Conservation (phyloP, 306 rosid genomes). For the Prunus mongolica region DNA sequence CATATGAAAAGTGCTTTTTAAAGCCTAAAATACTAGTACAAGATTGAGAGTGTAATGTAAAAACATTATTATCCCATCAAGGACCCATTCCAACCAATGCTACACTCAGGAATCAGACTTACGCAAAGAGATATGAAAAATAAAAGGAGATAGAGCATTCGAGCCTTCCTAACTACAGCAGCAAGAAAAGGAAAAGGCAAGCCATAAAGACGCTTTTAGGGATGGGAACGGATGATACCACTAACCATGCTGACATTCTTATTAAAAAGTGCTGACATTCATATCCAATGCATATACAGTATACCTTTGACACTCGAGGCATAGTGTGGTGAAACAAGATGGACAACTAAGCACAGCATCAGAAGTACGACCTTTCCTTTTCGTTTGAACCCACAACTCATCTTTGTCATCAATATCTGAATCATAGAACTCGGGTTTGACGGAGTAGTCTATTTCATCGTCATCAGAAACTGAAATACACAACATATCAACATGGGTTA, state of each 20-base stretch:
- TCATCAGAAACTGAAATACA: conserved; percentile 65
- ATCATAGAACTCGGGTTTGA: conserved; percentile 76
- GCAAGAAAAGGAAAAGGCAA: neutral
- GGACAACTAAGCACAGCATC: conserved; percentile 90
- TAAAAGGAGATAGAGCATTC: neutral
- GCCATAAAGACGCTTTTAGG: neutral
- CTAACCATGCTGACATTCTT: neutral
- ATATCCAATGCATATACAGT: neutral
- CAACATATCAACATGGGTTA: conserved; percentile 15
- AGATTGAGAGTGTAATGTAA: neutral
- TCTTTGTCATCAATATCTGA: conserved; percentile 60
- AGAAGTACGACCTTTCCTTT: conserved; percentile 45
- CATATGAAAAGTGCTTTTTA: neutral
- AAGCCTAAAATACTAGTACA: neutral
- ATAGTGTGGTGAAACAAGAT: conserved; percentile 77
- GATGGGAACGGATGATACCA: neutral
- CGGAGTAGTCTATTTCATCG: conserved; percentile 76
- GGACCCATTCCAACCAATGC: neutral
- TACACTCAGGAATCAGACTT: neutral
- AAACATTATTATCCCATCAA: neutral
- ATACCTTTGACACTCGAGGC: conserved; percentile 79
- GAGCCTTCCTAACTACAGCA: neutral
- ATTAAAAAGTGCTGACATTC: neutral
- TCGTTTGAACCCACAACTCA: conserved; percentile 70
- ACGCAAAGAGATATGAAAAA: neutral